phyloP scores from a whole-genome alignment of 202 grass and related monocot genomes.

The Panicum hallii region DNA sequence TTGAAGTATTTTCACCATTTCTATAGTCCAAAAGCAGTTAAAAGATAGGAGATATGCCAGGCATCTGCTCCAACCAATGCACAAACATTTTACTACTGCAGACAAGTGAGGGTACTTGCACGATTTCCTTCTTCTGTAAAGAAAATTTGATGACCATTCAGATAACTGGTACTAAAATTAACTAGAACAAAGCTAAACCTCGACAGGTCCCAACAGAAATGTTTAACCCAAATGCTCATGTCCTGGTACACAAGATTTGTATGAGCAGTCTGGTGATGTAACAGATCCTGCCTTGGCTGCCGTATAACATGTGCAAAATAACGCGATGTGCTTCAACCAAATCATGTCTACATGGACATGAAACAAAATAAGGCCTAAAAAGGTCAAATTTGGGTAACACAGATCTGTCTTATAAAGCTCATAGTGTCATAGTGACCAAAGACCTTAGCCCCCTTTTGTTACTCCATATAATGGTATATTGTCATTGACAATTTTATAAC shows the following conservation, averaged over 20 bases:
- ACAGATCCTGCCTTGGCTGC: too few relatives aligned
- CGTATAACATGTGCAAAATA: too few relatives aligned
- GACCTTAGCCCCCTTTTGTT: not conserved
- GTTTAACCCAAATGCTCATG: too few relatives aligned
- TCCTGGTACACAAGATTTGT: not conserved
- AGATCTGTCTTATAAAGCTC: not conserved
- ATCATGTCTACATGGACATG: not conserved
- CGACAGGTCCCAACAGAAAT: not conserved
- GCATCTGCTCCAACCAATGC: not conserved
- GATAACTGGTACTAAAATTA: too few relatives aligned
- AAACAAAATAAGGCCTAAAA: not conserved
- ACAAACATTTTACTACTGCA: constrained; percentile 25
- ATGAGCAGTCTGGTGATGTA: too few relatives aligned
- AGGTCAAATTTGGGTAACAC: not conserved
- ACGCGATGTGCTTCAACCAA: too few relatives aligned
- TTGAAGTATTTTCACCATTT: constrained; percentile 14
- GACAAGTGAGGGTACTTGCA: not conserved
- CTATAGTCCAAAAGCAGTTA: not conserved
- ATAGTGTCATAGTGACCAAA: not conserved
- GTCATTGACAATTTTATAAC: not conserved
- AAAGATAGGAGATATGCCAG: constrained; percentile 13
- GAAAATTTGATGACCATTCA: not conserved
- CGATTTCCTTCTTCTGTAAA: constrained; percentile 11
- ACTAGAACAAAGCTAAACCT: constrained; percentile 3
- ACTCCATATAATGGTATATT: not conserved